Conservation (phyloP, 495 filamentous ascomycete species). For the Penicillium riverlandense region DNA sequence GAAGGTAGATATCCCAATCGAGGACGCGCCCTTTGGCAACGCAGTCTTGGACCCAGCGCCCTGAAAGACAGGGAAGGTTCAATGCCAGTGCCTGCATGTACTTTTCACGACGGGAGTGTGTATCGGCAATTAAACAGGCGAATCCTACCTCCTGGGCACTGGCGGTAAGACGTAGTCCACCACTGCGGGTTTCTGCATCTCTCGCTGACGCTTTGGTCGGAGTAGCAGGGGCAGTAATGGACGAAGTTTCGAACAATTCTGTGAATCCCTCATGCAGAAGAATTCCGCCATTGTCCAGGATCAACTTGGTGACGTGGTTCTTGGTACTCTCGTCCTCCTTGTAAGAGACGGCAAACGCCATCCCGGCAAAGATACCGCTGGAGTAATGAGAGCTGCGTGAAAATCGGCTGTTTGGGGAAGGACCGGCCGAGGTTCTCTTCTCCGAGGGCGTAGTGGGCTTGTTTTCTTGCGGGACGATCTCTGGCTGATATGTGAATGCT, state of each 20-base stretch:
- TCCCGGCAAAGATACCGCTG: constrained; percentile 56
- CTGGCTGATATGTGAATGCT: constrained; percentile 22
- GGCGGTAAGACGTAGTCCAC: constrained; percentile 39
- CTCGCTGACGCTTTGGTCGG: constrained; percentile 16
- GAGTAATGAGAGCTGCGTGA: constrained; percentile 29
- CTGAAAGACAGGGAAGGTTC: constrained; percentile 74
- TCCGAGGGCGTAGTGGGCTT: constrained; percentile 29
- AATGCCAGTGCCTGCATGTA: constrained; percentile 94
- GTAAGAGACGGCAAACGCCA: constrained; percentile 77
- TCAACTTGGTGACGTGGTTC: constrained; percentile 41
- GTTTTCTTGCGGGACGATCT: constrained; percentile 11
- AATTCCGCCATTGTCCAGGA: constrained; percentile 58
- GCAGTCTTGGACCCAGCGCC: constrained; percentile 75
- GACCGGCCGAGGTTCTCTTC: constrained; percentile 32
- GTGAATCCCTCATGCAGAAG: constrained; percentile 76
- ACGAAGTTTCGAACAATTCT: constrained; percentile 62
- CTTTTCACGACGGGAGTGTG: constrained; percentile 81
- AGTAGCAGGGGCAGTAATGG: constrained; percentile 21
- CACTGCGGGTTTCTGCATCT: constrained; percentile 3
- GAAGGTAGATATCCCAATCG: constrained; percentile 73
- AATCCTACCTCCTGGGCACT: constrained; percentile 59
- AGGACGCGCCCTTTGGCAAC: constrained; percentile 50
- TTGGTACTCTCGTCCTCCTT: constrained; percentile 47
- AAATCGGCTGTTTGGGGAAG: constrained; percentile 33
- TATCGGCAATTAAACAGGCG: constrained; percentile 76